Evolutionary conservation across 768 basidiomycete species (phyloP), one percentile per base, ranked within the genome.

Genomic region (Coprinopsis strossmayeri): DNA sequence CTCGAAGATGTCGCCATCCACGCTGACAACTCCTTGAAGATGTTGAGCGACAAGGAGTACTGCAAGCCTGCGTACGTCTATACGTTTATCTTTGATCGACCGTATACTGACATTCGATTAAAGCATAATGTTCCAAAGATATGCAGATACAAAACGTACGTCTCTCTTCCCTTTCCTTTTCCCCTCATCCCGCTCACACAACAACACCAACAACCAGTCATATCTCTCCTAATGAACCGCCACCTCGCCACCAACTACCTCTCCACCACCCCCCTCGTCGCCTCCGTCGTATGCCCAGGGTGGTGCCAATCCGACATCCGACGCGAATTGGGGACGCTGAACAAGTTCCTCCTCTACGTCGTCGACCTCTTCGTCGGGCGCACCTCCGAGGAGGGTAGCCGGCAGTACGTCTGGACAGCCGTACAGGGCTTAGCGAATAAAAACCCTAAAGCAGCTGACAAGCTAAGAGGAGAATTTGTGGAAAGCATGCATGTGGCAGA

Each of bases 251-350:
- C 57, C 9, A 61, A 58, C 18, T n/a, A n/a, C n/a, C 57, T 73
- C 4, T 35, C 52, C 7, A 35, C 56, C 5, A 51, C 57, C 1
- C 50, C 63, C 0, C 48, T 73, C 17, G 66, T 69, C 27, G 62
- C 68, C 47, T 63, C 64, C 47, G 37, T 63, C 27, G 61, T 69
- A 26, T 67, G 69, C 45, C 75, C 75, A n/a, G 73, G 73, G 1
- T 68, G 62, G 54, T 72, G 72, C 55, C 44, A 55, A 17, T 72
- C 71, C 5, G 62, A 67, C 18, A 56, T 77, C 1, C 55, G 60
- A 0, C 53, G 66, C 21, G 53, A 59, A 5, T n/a, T 69, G 3
- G 35, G 43, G 1, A 60, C 57, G 0, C 5, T 62, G 20, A 23
- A 47, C 24, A 45, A 50, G 5, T 12, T 55, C 10, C 3, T 67